Evolutionary conservation across 2,329 filamentous ascomycete genomes (phyloP).

Genomic region (Clonostachys solani): DNA sequence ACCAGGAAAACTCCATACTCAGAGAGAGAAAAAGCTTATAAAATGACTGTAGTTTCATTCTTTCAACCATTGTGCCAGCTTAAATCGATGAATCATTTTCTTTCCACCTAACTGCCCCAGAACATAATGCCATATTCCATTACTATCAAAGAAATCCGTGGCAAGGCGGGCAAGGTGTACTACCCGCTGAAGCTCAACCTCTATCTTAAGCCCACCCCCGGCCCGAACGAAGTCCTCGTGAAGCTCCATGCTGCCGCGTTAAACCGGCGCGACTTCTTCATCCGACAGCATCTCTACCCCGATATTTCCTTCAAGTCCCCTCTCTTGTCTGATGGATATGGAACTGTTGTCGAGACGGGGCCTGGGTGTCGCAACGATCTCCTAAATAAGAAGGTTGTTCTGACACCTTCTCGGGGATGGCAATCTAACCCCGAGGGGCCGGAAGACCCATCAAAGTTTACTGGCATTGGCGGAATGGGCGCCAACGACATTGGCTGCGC

Average conservation of each 20-base stretch:
- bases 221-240: conserved; percentile 68
- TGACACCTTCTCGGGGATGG: conserved; percentile 81
- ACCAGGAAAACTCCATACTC: too few relatives aligned
- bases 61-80: too few relatives aligned
- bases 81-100: too few relatives aligned
- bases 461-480: conserved; percentile 66
- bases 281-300: conserved; percentile 89
- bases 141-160: conserved; percentile 62
- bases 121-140: conserved; percentile 19
- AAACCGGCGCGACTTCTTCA: conserved; percentile 94
- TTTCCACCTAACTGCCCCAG: too few relatives aligned
- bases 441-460: conserved; percentile 44
- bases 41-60: too few relatives aligned
- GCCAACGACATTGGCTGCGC: conserved; percentile 61
- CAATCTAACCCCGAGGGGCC: conserved; percentile 66
- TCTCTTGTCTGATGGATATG: conserved; percentile 78
- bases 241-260: conserved; percentile 75
- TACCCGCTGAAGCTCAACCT: conserved; percentile 53
- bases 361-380: conserved; percentile 26
- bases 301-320: conserved; percentile 75
- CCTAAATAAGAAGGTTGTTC: conserved; percentile 65
- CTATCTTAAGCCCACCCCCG: conserved; percentile 57
- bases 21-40: too few relatives aligned
- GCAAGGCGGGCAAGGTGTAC: conserved; percentile 85
- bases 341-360: conserved; percentile 65